Evolutionary conservation across 169 alveolate species (phyloP).

Genomic region (Babesia gibsoni): DNA sequence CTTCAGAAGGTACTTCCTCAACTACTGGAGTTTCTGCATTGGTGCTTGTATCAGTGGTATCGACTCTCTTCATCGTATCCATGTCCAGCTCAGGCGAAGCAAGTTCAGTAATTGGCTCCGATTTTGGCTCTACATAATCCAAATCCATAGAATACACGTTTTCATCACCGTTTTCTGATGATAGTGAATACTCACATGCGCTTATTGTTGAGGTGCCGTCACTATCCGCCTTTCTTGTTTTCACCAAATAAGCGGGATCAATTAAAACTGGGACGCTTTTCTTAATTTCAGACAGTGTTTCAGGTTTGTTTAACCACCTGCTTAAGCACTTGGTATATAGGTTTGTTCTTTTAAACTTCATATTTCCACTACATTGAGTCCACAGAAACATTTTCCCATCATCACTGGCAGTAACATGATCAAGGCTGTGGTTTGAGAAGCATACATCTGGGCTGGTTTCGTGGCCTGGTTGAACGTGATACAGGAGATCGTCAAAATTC

Average conservation of each 20-base stretch:
- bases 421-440: constrained; percentile 65
- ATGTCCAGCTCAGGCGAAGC: too few relatives aligned
- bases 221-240: too few relatives aligned
- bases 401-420: constrained; percentile 73
- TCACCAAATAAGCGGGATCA: constrained; percentile 1
- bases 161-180: too few relatives aligned
- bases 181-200: too few relatives aligned
- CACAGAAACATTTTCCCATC: constrained; percentile 68
- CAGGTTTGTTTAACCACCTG: background rate
- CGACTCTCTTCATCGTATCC: too few relatives aligned
- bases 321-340: constrained; percentile 8
- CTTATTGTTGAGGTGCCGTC: too few relatives aligned
- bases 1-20: too few relatives aligned
- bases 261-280: background rate
- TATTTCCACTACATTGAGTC: constrained; percentile 3
- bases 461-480: constrained; percentile 48
- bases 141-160: too few relatives aligned
- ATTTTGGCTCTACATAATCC: too few relatives aligned
- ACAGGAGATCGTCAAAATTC: constrained; percentile 36
- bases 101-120: too few relatives aligned
- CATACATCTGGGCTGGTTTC: constrained; percentile 70
- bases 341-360: constrained; percentile 1
- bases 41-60: too few relatives aligned
- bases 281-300: background rate
- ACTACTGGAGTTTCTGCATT: too few relatives aligned